Evolutionary conservation across 495 filamentous ascomycete species (phyloP), one percentile per base, ranked within the genome.

Genomic region (Apodospora peruviana): DNA sequence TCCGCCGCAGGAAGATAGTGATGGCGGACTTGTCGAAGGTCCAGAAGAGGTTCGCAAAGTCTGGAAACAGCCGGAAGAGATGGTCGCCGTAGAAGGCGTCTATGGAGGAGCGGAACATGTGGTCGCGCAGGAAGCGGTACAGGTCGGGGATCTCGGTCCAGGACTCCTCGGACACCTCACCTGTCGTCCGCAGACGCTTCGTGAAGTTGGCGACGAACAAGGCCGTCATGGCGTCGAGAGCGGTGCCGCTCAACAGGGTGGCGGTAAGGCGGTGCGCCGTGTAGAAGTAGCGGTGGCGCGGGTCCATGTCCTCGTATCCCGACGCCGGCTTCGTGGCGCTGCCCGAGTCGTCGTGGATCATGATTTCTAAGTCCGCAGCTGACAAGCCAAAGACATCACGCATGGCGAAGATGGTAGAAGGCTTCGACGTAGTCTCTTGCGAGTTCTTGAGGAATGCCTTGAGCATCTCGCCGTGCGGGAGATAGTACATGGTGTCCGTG

Each of bases 121-220:
- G 18, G 17, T 39, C 12, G 35, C 59, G 47, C 16, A 70, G n/a
- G 44, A 70, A 56, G 16, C n/a, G 24, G 37, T 51, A 65, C 34
- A 58, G 22, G 37, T 55, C 52, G 4, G 56, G 56, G 8, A 70
- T 36, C 43, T 55, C 55, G 17, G 56, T 39, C 57, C 53, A 59
- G 4, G 25, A 2, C 40, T 43, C 40, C 18, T 17, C 21, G 27
- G 5, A 5, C 9, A 37, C 11, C 19, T 2, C 20, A 9, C 43
- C 5, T 14, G 47, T 47, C 18, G n/a, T 19, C 12, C 19, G 47
- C 34, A 44, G 46, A 17, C 43, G 47, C 35, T 47, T 22, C 21
- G 54, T 40, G 51, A 54, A 43, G 38, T 37, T 43, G 14, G 37
- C 45, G 11, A 43, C 24, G 21, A 57, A 53, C 8, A 47, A 22